Evolutionary conservation across 805 yeast genomes (phyloP), one percentile per base, ranked within the genome.

Genomic region (Zygoascus ofunaensis): DNA sequence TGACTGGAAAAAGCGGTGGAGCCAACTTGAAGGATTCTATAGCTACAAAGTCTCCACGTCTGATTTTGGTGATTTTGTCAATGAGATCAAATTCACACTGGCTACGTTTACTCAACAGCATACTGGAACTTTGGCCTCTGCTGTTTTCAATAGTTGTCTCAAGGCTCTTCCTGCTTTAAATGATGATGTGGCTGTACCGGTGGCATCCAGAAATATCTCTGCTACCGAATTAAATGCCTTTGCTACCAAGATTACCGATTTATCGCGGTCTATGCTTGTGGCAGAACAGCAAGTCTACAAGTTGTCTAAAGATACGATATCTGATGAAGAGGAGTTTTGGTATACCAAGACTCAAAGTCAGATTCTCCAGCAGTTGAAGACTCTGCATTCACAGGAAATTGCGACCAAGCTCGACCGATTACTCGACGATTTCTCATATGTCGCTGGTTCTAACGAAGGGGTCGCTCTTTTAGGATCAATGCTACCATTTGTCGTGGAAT

Each of bases 281-380:
- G 72, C 81, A 0, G 72, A 83, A 52, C 97, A 89, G 61, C 74
- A 75, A 48, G 28, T 55, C 8, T 30, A 46, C 7, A 43, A 61
- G 73, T 5, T 64, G 65, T 39, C 75, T 35, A 40, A 43, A 22
- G 61, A 55, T 3, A 60, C 52, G 1, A 53, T 76, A 2, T 50
- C 61, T 1, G 74, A 66, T 18, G 80, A 71, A 1, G 78, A 72
- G 21, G 89, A 83, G 47, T 67, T 70, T n/a, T 89, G 95, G 95
- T 68, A 86, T 26, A 59, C 68, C 3, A 44, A 55, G 1, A 51
- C 78, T 1, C 80, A 80, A 46, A 70, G 65, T 36, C 66, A 70
- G 35, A 52, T 76, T 3, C 56, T 61, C 18, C 61, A 60, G 15
- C 62, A 71, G 39, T 54, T 73, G 4, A 76, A 73, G 42, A 48